phyloP scores from a whole-genome alignment of 73 alveolate genomes.

The Effrenium voratum region DNA sequence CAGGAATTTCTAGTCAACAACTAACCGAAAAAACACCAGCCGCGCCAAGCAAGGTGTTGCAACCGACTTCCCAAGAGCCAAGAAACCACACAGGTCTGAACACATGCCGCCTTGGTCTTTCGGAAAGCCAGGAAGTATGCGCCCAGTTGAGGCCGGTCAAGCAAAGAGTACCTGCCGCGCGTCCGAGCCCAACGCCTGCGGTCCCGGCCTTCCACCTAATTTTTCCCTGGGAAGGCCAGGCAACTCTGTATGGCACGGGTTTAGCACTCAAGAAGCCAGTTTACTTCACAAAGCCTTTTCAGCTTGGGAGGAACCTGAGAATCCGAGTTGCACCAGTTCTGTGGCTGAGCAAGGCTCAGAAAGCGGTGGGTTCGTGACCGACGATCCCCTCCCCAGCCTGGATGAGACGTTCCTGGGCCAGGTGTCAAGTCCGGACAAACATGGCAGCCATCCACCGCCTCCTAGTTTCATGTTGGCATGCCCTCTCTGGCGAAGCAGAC shows the following conservation, averaged over 20 bases:
- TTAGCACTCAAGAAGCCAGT: neutral
- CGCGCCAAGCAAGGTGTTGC: too few species aligned
- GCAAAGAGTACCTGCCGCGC: conserved; percentile 41
- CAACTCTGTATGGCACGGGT: too few species aligned
- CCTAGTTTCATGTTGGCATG: too few species aligned
- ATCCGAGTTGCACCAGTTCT: neutral
- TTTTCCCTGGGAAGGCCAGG: too few species aligned
- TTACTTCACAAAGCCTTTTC: neutral
- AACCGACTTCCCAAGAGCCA: too few species aligned
- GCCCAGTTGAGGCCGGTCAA: conserved; percentile 84
- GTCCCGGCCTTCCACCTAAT: neutral
- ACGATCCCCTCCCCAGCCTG: neutral
- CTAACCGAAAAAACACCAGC: too few species aligned
- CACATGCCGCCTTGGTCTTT: conserved; percentile 90
- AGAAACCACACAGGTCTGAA: too few species aligned
- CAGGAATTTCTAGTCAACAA: too few species aligned
- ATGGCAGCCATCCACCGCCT: too few species aligned
- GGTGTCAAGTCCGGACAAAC: neutral
- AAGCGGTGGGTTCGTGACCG: neutral
- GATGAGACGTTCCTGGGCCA: neutral
- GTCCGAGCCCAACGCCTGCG: too few species aligned
- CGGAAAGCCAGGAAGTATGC: conserved; percentile 89
- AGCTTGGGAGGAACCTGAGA: neutral
- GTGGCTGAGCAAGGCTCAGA: too few species aligned
- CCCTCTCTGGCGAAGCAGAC: too few species aligned